Evolutionary conservation across 495 filamentous ascomycete species (phyloP), one percentile per base, ranked within the genome.

Genomic region (Penicillium maclennaniae): DNA sequence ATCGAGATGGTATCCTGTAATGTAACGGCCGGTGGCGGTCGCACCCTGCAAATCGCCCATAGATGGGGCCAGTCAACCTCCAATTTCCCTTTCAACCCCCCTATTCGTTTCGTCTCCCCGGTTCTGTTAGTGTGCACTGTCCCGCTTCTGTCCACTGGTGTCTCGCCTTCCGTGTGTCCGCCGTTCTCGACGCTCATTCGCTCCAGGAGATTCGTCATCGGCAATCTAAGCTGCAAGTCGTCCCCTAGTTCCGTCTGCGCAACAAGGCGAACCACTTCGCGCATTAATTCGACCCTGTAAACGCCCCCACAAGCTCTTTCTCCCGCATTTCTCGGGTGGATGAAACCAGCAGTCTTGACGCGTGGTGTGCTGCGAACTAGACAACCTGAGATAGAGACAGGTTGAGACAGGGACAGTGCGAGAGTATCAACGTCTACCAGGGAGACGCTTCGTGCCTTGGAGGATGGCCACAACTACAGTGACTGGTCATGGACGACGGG

Each of bases 381-480:
- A 34, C 10, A 34, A 9, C 9, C 9, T 12, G 27, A 31, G 27
- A 31, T 3, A 31, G 27, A 31, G 27, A 28, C 5, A 28, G 26
- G 8, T 4, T 5, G 26, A 31, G 27, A 31, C 7, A 31, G 27
- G 9, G 2, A 31, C 10, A 12, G 31, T 14, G 31, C 10, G 40
- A 20, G 28, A 17, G 7, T 41, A 45, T 53, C 49, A 49, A 60
- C 43, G 10, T 44, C 31, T 36, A n/a, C 17, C 48, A 7, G 38
- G 6, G 37, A 40, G 43, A 27, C 25, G 26, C 43, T 26, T 39
- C n/a, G 27, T 25, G 34, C 28, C 42, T n/a, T 40, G 38, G 52
- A 61, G 52, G 44, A 75, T 78, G 75, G 70, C 70, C 34, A 76
- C 73, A 49, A 71, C 71, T 15, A 72, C 70, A 43, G 65, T 75